These are phyloP conservation scores for Bipolaris oryzae DNA, from an alignment of 2,329 filamentous ascomycete species.

Conservation along the genomic window DNA sequence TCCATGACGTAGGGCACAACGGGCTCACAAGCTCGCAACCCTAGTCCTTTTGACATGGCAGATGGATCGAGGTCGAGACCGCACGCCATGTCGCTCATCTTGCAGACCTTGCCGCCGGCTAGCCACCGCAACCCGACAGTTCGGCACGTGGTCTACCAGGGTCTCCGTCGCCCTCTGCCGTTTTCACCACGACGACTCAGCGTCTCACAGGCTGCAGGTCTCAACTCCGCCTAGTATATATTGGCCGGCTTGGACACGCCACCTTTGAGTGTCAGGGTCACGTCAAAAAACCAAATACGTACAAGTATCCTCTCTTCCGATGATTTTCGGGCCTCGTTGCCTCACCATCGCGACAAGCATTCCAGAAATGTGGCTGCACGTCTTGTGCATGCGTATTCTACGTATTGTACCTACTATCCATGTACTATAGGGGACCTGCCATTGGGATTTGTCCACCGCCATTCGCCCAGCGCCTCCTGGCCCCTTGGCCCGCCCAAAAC, in stretches of 20 bases:
- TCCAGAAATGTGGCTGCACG: conserved; percentile 2
- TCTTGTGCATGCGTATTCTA: background rate
- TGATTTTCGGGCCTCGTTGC: conserved; percentile 6
- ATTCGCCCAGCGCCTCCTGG: too few relatives aligned
- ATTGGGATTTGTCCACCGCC: background rate
- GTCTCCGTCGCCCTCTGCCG: conserved; percentile 1
- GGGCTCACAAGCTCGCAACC: background rate
- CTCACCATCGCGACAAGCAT: background rate
- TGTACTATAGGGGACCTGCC: background rate
- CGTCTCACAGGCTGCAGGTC: background rate
- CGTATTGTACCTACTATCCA: too few relatives aligned
- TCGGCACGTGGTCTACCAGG: conserved; percentile 8
- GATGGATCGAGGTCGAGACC: conserved; percentile 11
- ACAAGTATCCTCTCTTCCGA: background rate
- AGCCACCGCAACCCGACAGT: conserved; percentile 3
- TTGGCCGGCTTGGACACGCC: conserved; percentile 1
- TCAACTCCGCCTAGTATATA: background rate
- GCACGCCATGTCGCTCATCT: background rate
- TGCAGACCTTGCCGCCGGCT: conserved; percentile 4
- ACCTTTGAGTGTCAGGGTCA: conserved; percentile 4
- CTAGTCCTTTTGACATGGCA: background rate
- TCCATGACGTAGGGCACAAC: conserved; percentile 4
- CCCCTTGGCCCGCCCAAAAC: too few relatives aligned
- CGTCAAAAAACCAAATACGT: background rate
- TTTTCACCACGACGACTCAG: background rate